Percentiles rank a stretch among this genome's conserved stretches.
Conservation (phyloP, 1,284 basidiomycete species). For the Cryptococcus sp. region DNA sequence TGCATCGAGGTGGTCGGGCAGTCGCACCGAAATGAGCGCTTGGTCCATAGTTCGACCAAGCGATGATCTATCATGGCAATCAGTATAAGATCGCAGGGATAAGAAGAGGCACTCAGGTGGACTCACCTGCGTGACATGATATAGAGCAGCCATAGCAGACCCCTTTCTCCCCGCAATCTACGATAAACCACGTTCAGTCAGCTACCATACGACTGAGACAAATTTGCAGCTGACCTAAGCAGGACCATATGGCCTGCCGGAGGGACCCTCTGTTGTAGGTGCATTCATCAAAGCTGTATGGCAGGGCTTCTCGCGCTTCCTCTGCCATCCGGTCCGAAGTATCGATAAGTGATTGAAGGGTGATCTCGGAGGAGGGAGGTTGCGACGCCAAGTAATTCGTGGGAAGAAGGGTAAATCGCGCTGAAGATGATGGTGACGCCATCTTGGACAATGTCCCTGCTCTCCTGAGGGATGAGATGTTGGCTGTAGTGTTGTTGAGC, state of each 20-base stretch:
- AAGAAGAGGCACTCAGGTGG: background rate
- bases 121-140: conserved; percentile 51
- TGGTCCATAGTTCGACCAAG: conserved; percentile 52
- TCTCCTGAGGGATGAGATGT: too few relatives aligned
- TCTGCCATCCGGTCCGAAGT: conserved; percentile 41
- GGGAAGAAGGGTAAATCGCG: conserved; percentile 29
- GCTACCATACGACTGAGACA: background rate
- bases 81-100: conserved; percentile 4
- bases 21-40: conserved; percentile 50
- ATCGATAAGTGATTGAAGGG: conserved; percentile 44
- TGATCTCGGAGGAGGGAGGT: conserved; percentile 37
- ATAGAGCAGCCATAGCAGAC: conserved; percentile 54
- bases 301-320: conserved; percentile 48
- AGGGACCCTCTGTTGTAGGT: conserved; percentile 45
- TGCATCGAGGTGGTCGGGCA: conserved; percentile 47
- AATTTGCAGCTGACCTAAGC: conserved; percentile 36
- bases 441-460: background rate
- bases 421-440: conserved; percentile 14
- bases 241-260: conserved; percentile 50
- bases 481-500: too few relatives aligned
- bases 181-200: conserved; percentile 17
- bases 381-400: conserved; percentile 27
- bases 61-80: conserved; percentile 41
- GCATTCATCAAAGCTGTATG: conserved; percentile 51
- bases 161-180: conserved; percentile 54